phyloP scores from a whole-genome alignment of 306 rosid species.

The Pyrus betulifolia region DNA sequence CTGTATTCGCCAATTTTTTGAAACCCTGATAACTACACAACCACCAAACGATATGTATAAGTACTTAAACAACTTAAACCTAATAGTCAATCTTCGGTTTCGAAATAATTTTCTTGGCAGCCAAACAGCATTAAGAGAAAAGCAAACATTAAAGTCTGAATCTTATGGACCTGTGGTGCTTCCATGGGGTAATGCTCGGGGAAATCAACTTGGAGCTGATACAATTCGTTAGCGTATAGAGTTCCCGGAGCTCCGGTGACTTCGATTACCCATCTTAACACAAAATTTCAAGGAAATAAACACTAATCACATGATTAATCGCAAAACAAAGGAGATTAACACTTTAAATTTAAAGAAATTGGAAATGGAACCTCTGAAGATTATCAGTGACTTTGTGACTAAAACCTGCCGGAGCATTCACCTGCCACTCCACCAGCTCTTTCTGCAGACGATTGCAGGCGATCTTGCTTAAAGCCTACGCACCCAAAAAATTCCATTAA shows the following conservation, averaged over 20 bases:
- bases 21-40: background rate
- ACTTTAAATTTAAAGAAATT: background rate
- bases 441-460: slow-evolving; percentile 94
- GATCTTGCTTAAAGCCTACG: slow-evolving; percentile 78
- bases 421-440: slow-evolving; percentile 93
- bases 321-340: background rate
- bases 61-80: background rate
- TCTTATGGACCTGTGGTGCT: slow-evolving; percentile 71
- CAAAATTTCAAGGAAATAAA: background rate
- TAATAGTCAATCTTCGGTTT: background rate
- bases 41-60: background rate
- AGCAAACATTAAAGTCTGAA: background rate
- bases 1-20: background rate
- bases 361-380: slow-evolving; percentile 57
- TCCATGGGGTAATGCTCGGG: slow-evolving; percentile 98
- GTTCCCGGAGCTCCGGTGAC: slow-evolving; percentile 88
- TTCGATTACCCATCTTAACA: slow-evolving; percentile 78
- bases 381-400: slow-evolving; percentile 84
- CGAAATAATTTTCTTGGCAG: background rate
- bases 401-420: slow-evolving; percentile 81
- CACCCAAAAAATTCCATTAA: background rate
- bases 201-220: slow-evolving; percentile 92
- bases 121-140: background rate
- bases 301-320: background rate
- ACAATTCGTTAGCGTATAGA: slow-evolving; percentile 70